Base-by-base conservation (phyloP, 495 filamentous ascomycete genomes). In the Trichoderma parareesei region DNA sequence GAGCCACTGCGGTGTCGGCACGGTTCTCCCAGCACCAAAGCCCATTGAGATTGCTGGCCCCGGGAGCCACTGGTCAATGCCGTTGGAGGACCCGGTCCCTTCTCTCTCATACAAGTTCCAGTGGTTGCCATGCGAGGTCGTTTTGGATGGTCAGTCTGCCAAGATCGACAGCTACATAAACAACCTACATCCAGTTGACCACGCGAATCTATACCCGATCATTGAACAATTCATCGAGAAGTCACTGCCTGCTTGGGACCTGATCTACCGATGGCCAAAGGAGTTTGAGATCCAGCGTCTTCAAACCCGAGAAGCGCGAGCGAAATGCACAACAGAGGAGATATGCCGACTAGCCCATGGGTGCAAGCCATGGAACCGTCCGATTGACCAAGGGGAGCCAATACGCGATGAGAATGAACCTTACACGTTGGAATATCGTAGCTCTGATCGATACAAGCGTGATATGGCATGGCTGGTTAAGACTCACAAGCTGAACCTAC, bases 91-190 rank as follows among this genome's bases (percentile, higher is more conserved):
- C 11, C 6, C 27, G 2, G 14, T 40, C 11, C 63, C 63, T 20
- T 60, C 18, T 33, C 42, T 62, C 59, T 67, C 61, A 33, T 35
- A 33, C 48, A 35, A 41, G 9, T 68, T 57, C 55, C 85, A 88
- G 60, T 87, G 82, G 84, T 73, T 88, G 37, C 86, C 86, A 1
- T 80, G 76, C 41, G 77, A 87, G 11, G 76, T 87, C 27, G 62
- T 73, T 7, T 71, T 85, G 41, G 35, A 65, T 14, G 69, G 74
- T 75, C n/a, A 80, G 79, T 40, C 60, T 61, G 73, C 87, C 85
- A 66, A 87, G 82, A 74, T 91, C 84, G 61, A 83, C 81, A 67
- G 77, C 73, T 87, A 87, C 68, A 82, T 88, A 73, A 88, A 88
- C 65, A 88, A 87, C 64, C 69, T 85, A 0, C 80, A 86, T 63